Percentiles rank a stretch among this genome's conserved stretches.
Evolutionary conservation across 176 grass and related monocot genomes (phyloP).

Genomic region (Phragmites australis): DNA sequence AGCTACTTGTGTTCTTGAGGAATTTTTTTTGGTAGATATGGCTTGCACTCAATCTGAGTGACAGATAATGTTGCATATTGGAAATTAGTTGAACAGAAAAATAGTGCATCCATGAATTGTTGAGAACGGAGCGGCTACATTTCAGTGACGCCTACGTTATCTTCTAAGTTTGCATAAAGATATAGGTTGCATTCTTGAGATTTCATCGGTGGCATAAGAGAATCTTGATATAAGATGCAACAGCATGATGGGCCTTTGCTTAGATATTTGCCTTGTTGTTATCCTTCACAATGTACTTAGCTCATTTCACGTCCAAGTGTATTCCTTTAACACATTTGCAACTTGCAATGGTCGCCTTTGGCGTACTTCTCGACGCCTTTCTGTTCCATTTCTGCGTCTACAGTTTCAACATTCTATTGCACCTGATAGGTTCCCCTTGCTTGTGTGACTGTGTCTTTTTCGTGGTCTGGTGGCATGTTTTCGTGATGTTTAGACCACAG

Average conservation of each 20-base stretch:
- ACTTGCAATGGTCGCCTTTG: neutral
- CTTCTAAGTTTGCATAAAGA: neutral
- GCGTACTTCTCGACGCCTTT: neutral
- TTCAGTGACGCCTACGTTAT: neutral
- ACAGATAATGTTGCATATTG: neutral
- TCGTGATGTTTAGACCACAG: too few species aligned
- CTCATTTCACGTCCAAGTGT: neutral
- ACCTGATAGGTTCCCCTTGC: neutral
- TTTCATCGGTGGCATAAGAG: neutral
- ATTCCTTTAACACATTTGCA: neutral
- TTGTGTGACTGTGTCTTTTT: too few species aligned
- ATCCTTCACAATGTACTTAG: neutral
- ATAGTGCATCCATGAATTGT: neutral
- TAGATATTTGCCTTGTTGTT: neutral
- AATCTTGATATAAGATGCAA: neutral
- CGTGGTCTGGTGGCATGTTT: too few species aligned
- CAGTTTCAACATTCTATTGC: neutral
- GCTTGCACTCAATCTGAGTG: neutral
- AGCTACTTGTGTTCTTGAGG: too few species aligned
- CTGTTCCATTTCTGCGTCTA: neutral
- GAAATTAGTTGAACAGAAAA: neutral
- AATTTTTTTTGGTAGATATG: neutral
- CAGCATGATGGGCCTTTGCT: neutral
- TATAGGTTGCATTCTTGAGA: neutral
- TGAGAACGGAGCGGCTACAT: neutral